Conservation (phyloP, 148 eudicot species). For the Camellia japonica region DNA sequence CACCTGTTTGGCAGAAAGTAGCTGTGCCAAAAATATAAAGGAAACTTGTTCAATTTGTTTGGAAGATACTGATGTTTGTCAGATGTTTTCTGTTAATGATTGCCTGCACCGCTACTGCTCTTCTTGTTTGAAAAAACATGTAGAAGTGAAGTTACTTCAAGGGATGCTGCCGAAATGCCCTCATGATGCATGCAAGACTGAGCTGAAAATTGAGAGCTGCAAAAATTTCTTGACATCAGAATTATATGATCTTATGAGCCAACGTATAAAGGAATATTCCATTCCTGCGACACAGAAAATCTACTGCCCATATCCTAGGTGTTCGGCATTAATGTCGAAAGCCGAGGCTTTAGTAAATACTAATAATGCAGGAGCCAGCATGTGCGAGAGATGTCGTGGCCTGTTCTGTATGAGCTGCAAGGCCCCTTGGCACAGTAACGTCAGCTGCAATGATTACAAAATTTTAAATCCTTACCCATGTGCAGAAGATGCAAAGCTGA, state of each 20-base stretch:
- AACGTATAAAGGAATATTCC: constrained; percentile 52
- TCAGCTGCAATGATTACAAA: constrained; percentile 49
- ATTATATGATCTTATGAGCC: constrained; percentile 48
- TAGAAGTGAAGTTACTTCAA: constrained; percentile 60
- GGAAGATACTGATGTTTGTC: constrained; percentile 44
- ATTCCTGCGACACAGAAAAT: constrained; percentile 63
- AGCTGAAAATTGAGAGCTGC: constrained; percentile 45
- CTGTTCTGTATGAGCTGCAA: constrained; percentile 62
- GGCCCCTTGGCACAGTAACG: constrained; percentile 63
- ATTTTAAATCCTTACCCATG: constrained; percentile 33
- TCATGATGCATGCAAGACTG: constrained; percentile 52
- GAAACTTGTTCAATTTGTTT: constrained; percentile 64
- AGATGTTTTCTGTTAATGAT: constrained; percentile 47
- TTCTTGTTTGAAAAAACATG: constrained; percentile 72
- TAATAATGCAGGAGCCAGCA: constrained; percentile 33
- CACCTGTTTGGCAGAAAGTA: constrained; percentile 20
- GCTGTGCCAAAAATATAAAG: constrained; percentile 10
- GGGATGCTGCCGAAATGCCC: constrained; percentile 69
- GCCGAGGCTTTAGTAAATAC: constrained; percentile 21
- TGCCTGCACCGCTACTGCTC: constrained; percentile 64
- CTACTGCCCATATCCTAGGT: constrained; percentile 72
- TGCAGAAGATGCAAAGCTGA: constrained; percentile 53
- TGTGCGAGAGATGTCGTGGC: constrained; percentile 44
- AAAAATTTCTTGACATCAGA: constrained; percentile 52
- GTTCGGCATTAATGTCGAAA: constrained; percentile 73